Evolutionary conservation across 1,284 basidiomycete genomes (phyloP), one percentile per base, ranked within the genome.

Genomic region (Serendipita sp.): DNA sequence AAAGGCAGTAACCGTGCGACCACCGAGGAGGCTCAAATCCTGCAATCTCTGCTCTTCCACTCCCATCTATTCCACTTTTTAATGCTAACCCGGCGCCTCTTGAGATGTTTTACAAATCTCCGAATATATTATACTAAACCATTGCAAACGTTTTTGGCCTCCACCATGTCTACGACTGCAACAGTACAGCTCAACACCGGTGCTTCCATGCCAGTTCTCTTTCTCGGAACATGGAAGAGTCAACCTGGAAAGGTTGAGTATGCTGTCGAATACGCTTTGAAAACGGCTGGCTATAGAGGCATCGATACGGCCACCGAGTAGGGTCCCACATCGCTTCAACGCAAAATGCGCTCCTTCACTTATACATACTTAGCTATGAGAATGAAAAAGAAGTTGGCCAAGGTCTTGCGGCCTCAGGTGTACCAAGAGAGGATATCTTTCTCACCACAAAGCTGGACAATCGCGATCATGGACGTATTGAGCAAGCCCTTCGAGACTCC

Each of bases 361-460:
- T 8, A 58, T 8, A n/a, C 0, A 26, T 12, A 5, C n/a, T 32
- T 41, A 42, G 45, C 38, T 77, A 77, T 68, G 68, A 74, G 62
- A 87, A 87, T 68, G 84, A 87, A 72, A 72, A 72, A 29, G 82
- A 84, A 69, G 91, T 94, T 63, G 91, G 90, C 15, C 70, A 84
- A 66, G 91, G 89, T 49, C 86, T 93, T 76, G 83, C 82, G 71
- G 79, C 74, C 32, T 85, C 82, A 26, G 84, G 84, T 29, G 80
- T 89, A n/a, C 76, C 81, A 12, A 80, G 88, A 64, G 76, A 77
- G 61, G 74, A 81, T 49, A 78, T 91, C 71, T 91, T 88, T 77
- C 72, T 90, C 62, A 90, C 87, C 63, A 87, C 84, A 61, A 90
- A 91, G 71, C 80, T 91, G 64, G 81, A 84, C 72, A 88, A 89